Evolutionary conservation across 768 basidiomycete genomes (phyloP), one percentile per base, ranked within the genome.

Genomic region (Cystobasidium onofrii): DNA sequence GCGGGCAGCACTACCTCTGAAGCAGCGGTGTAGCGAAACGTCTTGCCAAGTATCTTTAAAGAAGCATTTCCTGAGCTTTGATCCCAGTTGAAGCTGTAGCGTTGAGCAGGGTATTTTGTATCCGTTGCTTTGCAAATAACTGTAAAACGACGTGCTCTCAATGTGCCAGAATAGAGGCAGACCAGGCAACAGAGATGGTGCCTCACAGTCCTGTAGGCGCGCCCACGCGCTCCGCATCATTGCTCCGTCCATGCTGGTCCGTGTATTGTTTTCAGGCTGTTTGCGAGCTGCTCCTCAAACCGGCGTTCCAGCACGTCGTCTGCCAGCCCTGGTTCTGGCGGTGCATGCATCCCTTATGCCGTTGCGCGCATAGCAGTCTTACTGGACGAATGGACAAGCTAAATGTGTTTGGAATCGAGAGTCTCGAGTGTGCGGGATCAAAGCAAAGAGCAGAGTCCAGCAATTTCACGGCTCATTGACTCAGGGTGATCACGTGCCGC

Each of bases 161-260:
- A n/a, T n/a, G n/a, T n/a, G n/a, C n/a, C n/a, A n/a, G n/a, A n/a
- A n/a, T n/a, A n/a, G n/a, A n/a, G n/a, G n/a, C n/a, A n/a, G n/a
- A n/a, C n/a, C n/a, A n/a, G n/a, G n/a, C n/a, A n/a, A 15, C 39
- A 46, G 44, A 54, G 29, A 60, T 60, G 33, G 54, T 13, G 17
- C 7, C 65, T 67, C 34, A 54, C 65, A 67, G 27, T 67, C 65
- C 23, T 67, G 41, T 15, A 67, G 29, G 15, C 65, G 65, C 44
- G 41, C 46, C 65, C 65, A 67, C 27, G 65, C 65, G 31, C 41
- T 67, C 29, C 29, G 52, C 41, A 50, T 41, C 31, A 67, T 54
- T 9, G 44, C 65, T 23, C 44, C 65, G 4, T 50, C 65, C 65
- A 67, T 67, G 43, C 2, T 50, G 27, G 57, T 20, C 6, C 33